Conservation (phyloP, 768 basidiomycete species). For the Leucogyrophana mollusca region DNA sequence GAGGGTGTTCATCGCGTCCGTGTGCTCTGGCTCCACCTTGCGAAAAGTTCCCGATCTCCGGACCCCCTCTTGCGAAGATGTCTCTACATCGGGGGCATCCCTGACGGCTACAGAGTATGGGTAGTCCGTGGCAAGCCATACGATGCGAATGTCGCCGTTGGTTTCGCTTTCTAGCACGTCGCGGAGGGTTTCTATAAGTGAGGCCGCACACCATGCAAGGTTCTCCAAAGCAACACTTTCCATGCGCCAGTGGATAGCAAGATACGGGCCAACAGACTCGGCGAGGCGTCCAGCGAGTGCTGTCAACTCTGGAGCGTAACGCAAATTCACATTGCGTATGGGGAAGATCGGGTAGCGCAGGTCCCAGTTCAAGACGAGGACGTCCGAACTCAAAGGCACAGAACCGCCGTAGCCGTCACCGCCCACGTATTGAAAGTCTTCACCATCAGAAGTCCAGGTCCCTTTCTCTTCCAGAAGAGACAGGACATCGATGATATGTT, state of each 20-base stretch:
- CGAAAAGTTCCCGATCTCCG: slow-evolving; percentile 46
- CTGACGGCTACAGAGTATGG: slow-evolving; percentile 29
- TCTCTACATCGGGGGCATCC: slow-evolving; percentile 1
- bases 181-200: slow-evolving; percentile 44
- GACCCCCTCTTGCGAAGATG: no score
- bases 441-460: no score
- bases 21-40: slow-evolving; percentile 39
- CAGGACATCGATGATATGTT: no score
- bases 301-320: slow-evolving; percentile 44
- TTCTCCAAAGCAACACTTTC: slow-evolving; percentile 43
- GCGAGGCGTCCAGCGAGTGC: slow-evolving; percentile 39
- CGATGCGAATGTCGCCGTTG: slow-evolving; percentile 32
- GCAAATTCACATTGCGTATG: slow-evolving; percentile 22
- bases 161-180: slow-evolving; percentile 30
- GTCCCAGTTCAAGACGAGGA: slow-evolving; percentile 56
- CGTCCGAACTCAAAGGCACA: slow-evolving; percentile 35
- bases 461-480: no score
- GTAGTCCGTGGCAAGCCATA: slow-evolving; percentile 62
- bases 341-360: slow-evolving; percentile 46
- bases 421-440: no score
- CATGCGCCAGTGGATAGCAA: slow-evolving; percentile 59
- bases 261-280: slow-evolving; percentile 35
- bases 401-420: no score
- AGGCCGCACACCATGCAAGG: slow-evolving; percentile 48
- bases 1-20: slow-evolving; percentile 44